Evolutionary conservation across 2,329 filamentous ascomycete species (phyloP), one percentile per base, ranked within the genome.

Genomic region (Fusarium sp.): DNA sequence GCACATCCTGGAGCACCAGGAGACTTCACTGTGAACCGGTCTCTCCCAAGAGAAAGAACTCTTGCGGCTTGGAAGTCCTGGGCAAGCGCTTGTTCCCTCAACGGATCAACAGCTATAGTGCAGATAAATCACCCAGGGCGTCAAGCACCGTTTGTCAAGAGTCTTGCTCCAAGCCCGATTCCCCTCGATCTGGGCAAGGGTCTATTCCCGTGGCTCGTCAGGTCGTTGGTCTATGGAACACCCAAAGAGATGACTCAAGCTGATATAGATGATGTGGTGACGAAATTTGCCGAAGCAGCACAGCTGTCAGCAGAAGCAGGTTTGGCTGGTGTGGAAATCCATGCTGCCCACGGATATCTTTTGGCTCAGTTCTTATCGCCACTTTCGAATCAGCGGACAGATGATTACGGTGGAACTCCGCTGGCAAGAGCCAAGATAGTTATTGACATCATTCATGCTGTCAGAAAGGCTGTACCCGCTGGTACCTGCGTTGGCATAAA

Each of bases 291-390:
- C 2, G 35, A 63, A 23, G 46, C 55, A 12, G 45, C 54, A 2
- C 20, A 38, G 7, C 4, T 60, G 6, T 59, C 38, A 0, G n/a
- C 49, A 2, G 55, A 63, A 18, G 45, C 55, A 0, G 55, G 45
- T 0, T 45, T 63, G 2, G 12, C n/a, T 1, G 42, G 54, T 3
- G 26, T 40, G 2, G 54, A 57, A 12, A 57, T 57, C 5, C 60
- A 63, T 11, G 55, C 44, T 15, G 60, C 60, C 1, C 60, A 63
- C 13, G 60, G 55, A 7, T 63, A 63, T 18, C 20, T 63, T 0
- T 27, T 63, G 1, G 37, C 60, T 2, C 60, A 60, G 2, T 63
- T 63, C 11, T 10, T 52, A 1, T 50, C 54, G 1, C 44, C 33
- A 4, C 27, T 44, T 1, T 60, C 60, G 4, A 63, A 60, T 26